Evolutionary conservation across 768 basidiomycete species (phyloP), one percentile per base, ranked within the genome.

Genomic region (Russula vinacea): DNA sequence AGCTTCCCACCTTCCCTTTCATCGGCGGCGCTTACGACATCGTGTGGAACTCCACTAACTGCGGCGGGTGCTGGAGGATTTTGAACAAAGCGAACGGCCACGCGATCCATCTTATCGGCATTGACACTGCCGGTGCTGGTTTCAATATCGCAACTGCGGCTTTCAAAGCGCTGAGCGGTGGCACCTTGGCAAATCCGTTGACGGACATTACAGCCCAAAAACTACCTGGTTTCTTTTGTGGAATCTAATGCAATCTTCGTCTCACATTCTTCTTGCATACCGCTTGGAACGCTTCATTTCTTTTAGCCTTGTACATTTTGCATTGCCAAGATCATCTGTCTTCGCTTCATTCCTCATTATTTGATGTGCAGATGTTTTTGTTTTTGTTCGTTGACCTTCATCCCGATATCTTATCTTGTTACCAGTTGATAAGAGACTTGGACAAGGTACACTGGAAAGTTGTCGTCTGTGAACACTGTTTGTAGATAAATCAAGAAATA

Each of bases 1-100:
- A 75, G 40, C 72, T 88, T 33, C 84, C 86, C 5, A 74, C 73
- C 53, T 89, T 85, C 77, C 85, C 86, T 1, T 71, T 76, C 71
- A 84, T 88, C 69, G 85, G 84, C 39, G 86, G 82, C 1, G 81
- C 78, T 1, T 75, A 77, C 17, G 83, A 78, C 40, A 75, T 88
- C 60, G 72, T 71, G 9, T 87, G 75, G 73, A 77, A 83, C 71
- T 86, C 84, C 1, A 63, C 72, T 2, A 74, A 76, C 51, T 88
- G 86, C 68, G 84, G 84, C 3, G 78, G 79, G 29, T 88, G 87
- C 73, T 88, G 84, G 84, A 60, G 78, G 62, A 70, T 88, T 65
- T 79, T 80, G 7, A 86, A 78, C 73, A 76, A 76, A 7, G 76
- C 76, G 5, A 67, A 58, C 1, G 69, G 68, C 32, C 77, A 64